phyloP scores from a whole-genome alignment of 306 rosid species.

The Hippophae gyantsensis region DNA sequence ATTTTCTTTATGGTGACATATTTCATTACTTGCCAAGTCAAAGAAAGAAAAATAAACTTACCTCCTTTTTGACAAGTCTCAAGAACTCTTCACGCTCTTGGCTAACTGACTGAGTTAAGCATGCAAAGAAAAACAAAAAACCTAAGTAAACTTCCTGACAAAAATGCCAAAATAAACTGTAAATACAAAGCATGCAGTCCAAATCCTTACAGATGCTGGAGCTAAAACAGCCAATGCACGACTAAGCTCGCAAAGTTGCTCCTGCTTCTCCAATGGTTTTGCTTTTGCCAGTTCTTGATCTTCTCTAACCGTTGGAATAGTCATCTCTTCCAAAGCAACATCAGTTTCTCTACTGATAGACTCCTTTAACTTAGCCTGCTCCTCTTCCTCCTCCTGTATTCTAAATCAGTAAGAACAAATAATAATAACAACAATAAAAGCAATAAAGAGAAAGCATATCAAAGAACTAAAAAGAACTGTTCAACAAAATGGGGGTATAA shows the following conservation, averaged over 20 bases:
- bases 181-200: background rate
- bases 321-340: conserved; percentile 73
- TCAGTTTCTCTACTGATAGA: conserved; percentile 40
- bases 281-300: conserved; percentile 61
- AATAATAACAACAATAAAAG: conserved; percentile 3
- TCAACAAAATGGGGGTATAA: background rate
- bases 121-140: conserved; percentile 5
- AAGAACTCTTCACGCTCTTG: conserved; percentile 93
- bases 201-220: conserved; percentile 86
- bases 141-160: background rate
- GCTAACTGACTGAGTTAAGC: conserved; percentile 71
- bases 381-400: conserved; percentile 71
- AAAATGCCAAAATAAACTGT: background rate
- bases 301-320: conserved; percentile 59
- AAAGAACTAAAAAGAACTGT: conserved; percentile 1
- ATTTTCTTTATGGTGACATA: background rate
- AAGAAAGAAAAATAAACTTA: conserved; percentile 10
- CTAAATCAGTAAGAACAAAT: conserved; percentile 1
- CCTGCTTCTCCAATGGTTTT: conserved; percentile 67
- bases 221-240: conserved; percentile 96
- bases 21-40: background rate
- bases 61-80: conserved; percentile 90
- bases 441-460: conserved; percentile 1
- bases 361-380: conserved; percentile 57
- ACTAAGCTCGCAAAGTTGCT: conserved; percentile 81